phyloP scores from a whole-genome alignment of 2,329 filamentous ascomycete species.

The Aspergillus fischeri region DNA sequence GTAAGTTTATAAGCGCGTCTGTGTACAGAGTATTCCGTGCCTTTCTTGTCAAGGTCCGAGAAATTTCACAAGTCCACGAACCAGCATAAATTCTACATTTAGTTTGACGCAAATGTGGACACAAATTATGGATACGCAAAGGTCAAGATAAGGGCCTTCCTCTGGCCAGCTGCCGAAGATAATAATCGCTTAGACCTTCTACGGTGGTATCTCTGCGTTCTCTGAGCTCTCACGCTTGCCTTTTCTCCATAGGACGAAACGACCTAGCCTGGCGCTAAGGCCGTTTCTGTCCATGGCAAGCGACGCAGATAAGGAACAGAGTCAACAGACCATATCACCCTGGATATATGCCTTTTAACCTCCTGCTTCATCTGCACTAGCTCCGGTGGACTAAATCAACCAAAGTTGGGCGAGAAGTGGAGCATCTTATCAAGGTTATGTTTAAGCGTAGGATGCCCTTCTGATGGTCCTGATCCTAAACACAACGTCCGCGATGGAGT shows the following conservation, averaged over 20 bases:
- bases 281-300: no score
- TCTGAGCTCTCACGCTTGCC: no score
- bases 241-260: no score
- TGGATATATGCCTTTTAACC: background rate
- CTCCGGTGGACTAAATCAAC: background rate
- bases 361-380: background rate
- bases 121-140: no score
- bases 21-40: no score
- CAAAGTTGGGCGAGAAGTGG: background rate
- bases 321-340: no score
- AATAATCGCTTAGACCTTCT: background rate
- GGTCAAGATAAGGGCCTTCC: no score
- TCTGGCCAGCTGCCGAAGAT: background rate
- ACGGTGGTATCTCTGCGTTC: background rate
- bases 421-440: background rate
- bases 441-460: background rate
- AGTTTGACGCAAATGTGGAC: no score
- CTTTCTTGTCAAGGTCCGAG: background rate
- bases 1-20: background rate
- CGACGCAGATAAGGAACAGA: background rate
- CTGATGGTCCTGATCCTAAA: no score
- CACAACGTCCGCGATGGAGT: no score
- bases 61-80: no score
- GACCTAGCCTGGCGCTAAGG: no score
- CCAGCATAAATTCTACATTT: background rate